Conservation (phyloP, 768 basidiomycete genomes). For the Mycena chlorophos region DNA sequence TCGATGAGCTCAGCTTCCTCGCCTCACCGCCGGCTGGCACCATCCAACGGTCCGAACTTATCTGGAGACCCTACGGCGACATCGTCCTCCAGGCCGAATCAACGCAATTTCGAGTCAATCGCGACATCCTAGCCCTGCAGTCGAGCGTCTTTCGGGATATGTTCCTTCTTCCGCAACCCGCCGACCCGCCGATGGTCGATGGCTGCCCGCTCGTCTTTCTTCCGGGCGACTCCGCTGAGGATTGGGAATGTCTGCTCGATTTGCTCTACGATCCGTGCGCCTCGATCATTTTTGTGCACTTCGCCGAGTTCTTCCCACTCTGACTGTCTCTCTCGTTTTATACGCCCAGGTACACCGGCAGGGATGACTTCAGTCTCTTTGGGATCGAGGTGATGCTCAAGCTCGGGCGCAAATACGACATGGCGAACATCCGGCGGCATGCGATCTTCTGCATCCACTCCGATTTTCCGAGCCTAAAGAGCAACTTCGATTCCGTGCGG, state of each 20-base stretch:
- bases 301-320: background rate
- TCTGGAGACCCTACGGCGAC: background rate
- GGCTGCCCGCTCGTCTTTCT: background rate
- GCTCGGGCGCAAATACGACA: background rate
- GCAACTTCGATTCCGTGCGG: background rate
- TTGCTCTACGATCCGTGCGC: background rate
- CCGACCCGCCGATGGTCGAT: background rate
- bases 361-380: background rate
- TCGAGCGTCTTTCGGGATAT: background rate
- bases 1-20: too few relatives aligned
- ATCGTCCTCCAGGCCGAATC: background rate
- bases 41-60: too few relatives aligned
- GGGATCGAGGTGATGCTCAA: background rate
- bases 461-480: background rate
- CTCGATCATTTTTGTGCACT: background rate
- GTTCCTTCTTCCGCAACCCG: background rate
- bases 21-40: too few relatives aligned
- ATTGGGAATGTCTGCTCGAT: background rate
- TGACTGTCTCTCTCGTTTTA: too few relatives aligned
- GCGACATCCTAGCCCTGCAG: background rate
- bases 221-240: background rate
- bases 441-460: background rate
- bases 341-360: background rate
- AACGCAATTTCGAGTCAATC: background rate
- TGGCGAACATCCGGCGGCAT: background rate